phyloP scores from a whole-genome alignment of 1,284 basidiomycete genomes.

The Irpex sp. region DNA sequence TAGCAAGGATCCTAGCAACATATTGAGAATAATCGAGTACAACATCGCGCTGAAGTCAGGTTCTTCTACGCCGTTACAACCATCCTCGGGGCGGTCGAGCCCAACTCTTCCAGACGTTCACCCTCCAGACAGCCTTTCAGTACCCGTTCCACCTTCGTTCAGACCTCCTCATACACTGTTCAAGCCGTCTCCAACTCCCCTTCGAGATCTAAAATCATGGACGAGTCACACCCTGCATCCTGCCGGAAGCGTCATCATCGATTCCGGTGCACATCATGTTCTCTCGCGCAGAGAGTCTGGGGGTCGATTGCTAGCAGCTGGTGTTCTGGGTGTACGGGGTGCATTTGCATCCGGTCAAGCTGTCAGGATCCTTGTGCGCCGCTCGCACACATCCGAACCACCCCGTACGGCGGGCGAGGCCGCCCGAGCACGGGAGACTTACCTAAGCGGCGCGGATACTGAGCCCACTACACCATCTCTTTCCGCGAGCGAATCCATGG shows the following conservation, averaged over 20 bases:
- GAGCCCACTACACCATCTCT: constrained; percentile 42
- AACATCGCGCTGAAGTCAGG: constrained; percentile 43
- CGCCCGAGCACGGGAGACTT: constrained; percentile 27
- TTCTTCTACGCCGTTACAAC: constrained; percentile 25
- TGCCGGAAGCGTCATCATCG: constrained; percentile 85
- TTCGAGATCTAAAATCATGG: constrained; percentile 94
- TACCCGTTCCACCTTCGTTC: background rate
- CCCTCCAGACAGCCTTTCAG: background rate
- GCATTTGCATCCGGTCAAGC: constrained; percentile 94
- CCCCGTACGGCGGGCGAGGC: constrained; percentile 21
- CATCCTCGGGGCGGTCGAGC: constrained; percentile 35
- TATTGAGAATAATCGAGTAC: constrained; percentile 82
- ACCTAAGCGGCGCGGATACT: constrained; percentile 27
- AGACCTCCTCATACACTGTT: constrained; percentile 89
- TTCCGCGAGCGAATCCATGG: constrained; percentile 29
- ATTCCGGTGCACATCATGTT: constrained; percentile 85
- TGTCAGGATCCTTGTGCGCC: constrained; percentile 76
- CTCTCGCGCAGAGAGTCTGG: constrained; percentile 84
- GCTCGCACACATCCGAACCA: constrained; percentile 19
- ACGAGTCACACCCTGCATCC: constrained; percentile 90
- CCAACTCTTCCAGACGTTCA: constrained; percentile 21
- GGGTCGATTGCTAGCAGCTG: constrained; percentile 86
- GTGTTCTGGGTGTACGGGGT: constrained; percentile 85
- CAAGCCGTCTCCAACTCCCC: constrained; percentile 66
- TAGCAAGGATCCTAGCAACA: constrained; percentile 75